Evolutionary conservation across 2,329 filamentous ascomycete species (phyloP), one percentile per base, ranked within the genome.

Genomic region (Nemania abortiva): DNA sequence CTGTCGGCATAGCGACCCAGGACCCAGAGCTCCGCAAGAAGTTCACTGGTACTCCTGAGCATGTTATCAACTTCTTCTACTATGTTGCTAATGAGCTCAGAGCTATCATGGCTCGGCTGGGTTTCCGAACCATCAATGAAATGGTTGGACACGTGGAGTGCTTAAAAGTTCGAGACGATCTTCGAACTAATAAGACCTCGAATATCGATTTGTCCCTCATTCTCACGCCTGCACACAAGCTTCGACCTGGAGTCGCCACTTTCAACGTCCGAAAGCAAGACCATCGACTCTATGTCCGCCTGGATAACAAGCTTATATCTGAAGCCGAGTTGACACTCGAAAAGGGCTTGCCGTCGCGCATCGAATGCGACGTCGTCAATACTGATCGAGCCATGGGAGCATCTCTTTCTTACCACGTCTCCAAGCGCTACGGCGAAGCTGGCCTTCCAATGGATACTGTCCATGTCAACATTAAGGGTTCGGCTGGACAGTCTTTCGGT

Each of bases 61-160:
- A 98, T 76, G 95, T 97, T 66, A 98, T 98, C 82, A 98, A 98
- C 87, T 98, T 98, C 86, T 97, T 97, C 84, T 98, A 98, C 85
- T 98, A 98, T 78, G 88, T 98, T 61, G 92, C 95, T 74, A 98
- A 98, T 78, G 95, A 98, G 84, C 89, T 98, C 67, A 91, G 95
- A 79, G 94, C 95, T 42, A 97, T 98, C 82, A 98, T 98, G 95
- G 95, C 95, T 59, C 94, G 92, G 83, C 90, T 98, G 76, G 95
- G 95, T 74, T 94, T 97, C 89, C 91, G 95, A 73, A 97, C 93
- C 69, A 92, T 98, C 80, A 98, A 98, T 79, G 95, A 98, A 81
- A 98, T 98, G 95, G 93, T 98, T 77, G 95, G 95, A 22, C 94
- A 92, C 74, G 95, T 93, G 27, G 95, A 98, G 81, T 88, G 92